Percentiles rank a stretch among this genome's conserved stretches.
phyloP scores from a whole-genome alignment of 2,329 filamentous ascomycete species.

The Leptosphaerulina australis region DNA sequence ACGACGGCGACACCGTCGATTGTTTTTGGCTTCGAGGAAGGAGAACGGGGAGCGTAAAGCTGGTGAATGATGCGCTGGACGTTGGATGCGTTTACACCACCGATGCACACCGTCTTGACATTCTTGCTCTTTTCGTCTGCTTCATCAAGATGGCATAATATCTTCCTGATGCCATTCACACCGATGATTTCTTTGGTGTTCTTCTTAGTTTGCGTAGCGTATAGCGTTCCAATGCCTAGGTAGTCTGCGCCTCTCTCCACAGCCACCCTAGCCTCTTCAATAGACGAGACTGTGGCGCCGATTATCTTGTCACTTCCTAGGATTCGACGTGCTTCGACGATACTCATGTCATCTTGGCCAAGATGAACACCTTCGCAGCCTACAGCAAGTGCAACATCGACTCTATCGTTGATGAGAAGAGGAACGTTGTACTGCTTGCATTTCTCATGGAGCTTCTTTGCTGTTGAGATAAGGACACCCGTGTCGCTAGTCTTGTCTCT shows the following conservation, averaged over 20 bases:
- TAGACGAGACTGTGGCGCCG: slow-evolving; percentile 80
- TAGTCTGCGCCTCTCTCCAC: slow-evolving; percentile 83
- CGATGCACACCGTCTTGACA: slow-evolving; percentile 75
- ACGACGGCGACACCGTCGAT: slow-evolving; percentile 87
- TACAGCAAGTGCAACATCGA: slow-evolving; percentile 85
- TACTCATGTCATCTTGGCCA: slow-evolving; percentile 88
- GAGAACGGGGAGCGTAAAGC: slow-evolving; percentile 54
- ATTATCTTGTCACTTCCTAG: slow-evolving; percentile 81
- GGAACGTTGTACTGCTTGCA: slow-evolving; percentile 73
- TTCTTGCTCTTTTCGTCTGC: slow-evolving; percentile 34
- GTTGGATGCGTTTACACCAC: slow-evolving; percentile 81
- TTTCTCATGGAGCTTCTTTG: slow-evolving; percentile 71
- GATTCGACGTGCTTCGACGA: slow-evolving; percentile 70
- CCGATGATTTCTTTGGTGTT: slow-evolving; percentile 85
- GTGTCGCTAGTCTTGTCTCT: slow-evolving; percentile 86
- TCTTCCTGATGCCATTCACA: slow-evolving; percentile 70
- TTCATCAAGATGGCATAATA: slow-evolving; percentile 66
- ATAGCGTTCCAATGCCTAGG: slow-evolving; percentile 88
- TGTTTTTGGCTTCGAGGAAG: slow-evolving; percentile 54
- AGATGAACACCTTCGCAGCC: slow-evolving; percentile 92
- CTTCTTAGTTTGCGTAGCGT: slow-evolving; percentile 79
- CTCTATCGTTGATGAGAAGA: slow-evolving; percentile 88
- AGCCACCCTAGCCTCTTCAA: slow-evolving; percentile 74
- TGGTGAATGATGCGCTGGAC: slow-evolving; percentile 76
- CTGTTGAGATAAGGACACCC: slow-evolving; percentile 71